Percentiles rank a stretch among this genome's conserved stretches.
Evolutionary conservation across 2,329 filamentous ascomycete genomes (phyloP).

Genomic region (Botrytis pseudocinerea): DNA sequence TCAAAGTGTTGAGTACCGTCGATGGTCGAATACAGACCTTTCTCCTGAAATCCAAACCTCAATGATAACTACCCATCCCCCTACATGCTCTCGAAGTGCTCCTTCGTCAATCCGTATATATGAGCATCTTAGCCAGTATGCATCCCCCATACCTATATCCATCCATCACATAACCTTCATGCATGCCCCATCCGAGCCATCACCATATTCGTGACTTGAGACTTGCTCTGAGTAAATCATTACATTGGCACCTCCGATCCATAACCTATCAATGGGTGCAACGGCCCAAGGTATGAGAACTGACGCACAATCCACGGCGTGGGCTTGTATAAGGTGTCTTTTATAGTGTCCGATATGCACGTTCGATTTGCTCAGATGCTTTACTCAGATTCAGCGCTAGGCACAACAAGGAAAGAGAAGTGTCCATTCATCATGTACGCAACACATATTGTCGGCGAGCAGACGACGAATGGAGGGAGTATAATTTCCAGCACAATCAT

Average conservation of each 20-base stretch:
- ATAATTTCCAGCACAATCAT: background rate
- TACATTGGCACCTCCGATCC: background rate
- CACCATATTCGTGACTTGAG: background rate
- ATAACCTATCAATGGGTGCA: background rate
- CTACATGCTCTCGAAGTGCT: background rate
- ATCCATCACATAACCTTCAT: background rate
- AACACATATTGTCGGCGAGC: background rate
- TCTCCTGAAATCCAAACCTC: background rate
- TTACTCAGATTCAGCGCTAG: background rate
- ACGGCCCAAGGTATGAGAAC: background rate
- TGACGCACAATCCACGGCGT: background rate
- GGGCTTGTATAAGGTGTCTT: background rate
- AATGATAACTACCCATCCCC: background rate
- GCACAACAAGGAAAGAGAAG: conserved; percentile 6
- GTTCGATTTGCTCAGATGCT: background rate
- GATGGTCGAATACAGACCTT: background rate
- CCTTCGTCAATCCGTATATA: background rate
- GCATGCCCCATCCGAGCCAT: background rate
- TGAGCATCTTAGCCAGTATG: background rate
- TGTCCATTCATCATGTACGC: background rate
- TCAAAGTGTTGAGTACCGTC: background rate
- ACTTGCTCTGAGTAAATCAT: background rate
- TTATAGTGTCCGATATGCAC: background rate
- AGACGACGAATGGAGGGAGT: background rate
- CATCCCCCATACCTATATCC: background rate